These are phyloP conservation scores for Brassica carinata DNA, from an alignment of 345 rosid genomes.

Conservation along the genomic window DNA sequence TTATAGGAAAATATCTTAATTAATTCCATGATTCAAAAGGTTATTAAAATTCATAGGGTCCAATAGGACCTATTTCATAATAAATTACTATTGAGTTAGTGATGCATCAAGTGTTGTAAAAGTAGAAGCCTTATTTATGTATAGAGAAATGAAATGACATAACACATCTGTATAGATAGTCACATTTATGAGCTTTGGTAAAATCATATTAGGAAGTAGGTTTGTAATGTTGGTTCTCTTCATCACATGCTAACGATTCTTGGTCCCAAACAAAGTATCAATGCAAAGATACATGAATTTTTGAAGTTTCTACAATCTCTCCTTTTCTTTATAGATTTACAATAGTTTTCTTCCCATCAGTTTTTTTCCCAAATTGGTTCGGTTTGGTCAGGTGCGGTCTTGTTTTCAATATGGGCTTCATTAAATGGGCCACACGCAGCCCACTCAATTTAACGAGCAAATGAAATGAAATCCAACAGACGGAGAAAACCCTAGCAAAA, in stretches of 20 bases:
- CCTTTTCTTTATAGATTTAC: too few relatives aligned
- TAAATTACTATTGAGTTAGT: too few relatives aligned
- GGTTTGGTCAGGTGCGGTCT: conserved; percentile 1
- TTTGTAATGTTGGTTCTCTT: background rate
- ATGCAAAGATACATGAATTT: background rate
- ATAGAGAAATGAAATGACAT: background rate
- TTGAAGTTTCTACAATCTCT: background rate
- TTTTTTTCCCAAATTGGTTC: background rate
- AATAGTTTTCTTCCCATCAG: background rate
- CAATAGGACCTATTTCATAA: background rate
- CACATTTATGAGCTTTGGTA: background rate
- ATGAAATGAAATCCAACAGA: conserved; percentile 14
- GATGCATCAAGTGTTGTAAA: background rate
- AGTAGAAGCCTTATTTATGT: background rate
- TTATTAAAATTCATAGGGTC: background rate
- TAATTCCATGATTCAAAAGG: background rate
- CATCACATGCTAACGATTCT: background rate
- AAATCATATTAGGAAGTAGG: background rate
- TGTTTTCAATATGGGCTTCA: background rate
- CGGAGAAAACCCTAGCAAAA: conserved; percentile 30
- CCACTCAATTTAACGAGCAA: background rate
- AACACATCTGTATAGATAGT: background rate
- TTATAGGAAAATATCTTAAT: conserved; percentile 2
- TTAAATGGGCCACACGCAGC: conserved; percentile 7
- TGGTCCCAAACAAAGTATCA: background rate